Base-by-base conservation (phyloP, 2,329 filamentous ascomycete genomes). In the Cercospora sp. region DNA sequence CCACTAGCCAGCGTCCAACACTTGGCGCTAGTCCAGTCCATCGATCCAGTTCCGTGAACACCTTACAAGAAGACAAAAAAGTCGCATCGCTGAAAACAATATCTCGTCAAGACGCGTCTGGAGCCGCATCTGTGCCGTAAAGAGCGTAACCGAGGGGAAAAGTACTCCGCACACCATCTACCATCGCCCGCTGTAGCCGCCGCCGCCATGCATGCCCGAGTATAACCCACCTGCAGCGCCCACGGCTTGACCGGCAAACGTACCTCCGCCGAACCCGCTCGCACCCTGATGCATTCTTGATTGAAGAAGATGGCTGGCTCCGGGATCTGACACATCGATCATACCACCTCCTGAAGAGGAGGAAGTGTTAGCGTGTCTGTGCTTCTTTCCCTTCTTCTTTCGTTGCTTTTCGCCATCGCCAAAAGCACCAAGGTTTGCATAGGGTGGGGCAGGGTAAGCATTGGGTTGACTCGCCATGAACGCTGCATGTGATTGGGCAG, bases 301-400 rank as follows among this genome's bases (percentile, higher is more conserved):
- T 98, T 90, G 88, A 65, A 73, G 69, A 59, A 73, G 69, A 97
- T 97, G 88, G 93, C 97, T 88, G 94, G 94, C 66, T 62, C 93
- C 98, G 94, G 87, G 92, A 93, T 94, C 97, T 66, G 71, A 70
- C 67, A 72, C 93, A 96, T 98, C 94, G 86, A 96, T 94, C 94
- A 97, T 89, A 87, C 92, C 94, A 89, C 93, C 94, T 87, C 91
- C 91, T 40, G 74, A 75, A 89, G 93, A 97, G 90, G 94, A 98
- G 92, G 94, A 97, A 94, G 94, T 97, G 93, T 97, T 97, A 95
- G 93, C 94, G 90, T 97, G 94, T 90, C 94, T 96, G 88, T 97
- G 94, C 93, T 97, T 97, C 90, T 97, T 97, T 87, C 93, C 93
- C 93, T 97, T 97, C 89, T 97, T 97, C 91, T 97, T 97, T 36